Conservation (phyloP, 768 basidiomycete species). For the Mycena maculata region DNA sequence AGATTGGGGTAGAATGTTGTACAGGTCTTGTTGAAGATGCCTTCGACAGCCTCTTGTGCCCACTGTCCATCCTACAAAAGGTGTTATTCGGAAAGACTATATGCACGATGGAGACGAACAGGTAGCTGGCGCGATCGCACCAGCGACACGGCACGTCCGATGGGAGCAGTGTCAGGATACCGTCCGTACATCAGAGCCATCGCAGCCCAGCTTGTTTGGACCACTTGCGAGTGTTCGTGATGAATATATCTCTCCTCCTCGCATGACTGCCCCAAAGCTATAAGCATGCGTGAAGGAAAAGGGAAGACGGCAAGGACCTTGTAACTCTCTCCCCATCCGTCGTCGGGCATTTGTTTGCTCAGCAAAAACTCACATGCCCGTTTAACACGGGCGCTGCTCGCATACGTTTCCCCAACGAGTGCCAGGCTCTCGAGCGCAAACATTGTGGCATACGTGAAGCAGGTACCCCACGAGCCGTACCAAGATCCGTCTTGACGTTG, state of each 20-base stretch:
- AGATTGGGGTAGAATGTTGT: conserved; percentile 90
- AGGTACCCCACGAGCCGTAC: conserved; percentile 97
- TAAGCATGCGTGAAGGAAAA: not conserved
- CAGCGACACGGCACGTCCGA: conserved; percentile 79
- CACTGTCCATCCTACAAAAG: conserved; percentile 84
- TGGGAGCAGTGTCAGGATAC: conserved; percentile 84
- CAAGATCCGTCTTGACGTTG: conserved; percentile 91
- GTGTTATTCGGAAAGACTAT: not conserved
- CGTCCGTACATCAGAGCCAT: conserved; percentile 91
- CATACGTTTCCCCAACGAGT: conserved; percentile 89
- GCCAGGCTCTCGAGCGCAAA: conserved; percentile 93
- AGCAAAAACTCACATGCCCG: conserved; percentile 89
- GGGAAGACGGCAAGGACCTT: conserved; percentile 65
- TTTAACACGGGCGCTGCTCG: conserved; percentile 71
- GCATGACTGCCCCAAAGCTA: conserved; percentile 71
- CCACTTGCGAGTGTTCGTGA: conserved; percentile 85
- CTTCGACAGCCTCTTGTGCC: conserved; percentile 96
- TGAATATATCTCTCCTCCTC: conserved; percentile 81
- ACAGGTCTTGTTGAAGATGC: conserved; percentile 91
- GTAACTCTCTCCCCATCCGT: conserved; percentile 99
- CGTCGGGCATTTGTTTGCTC: conserved; percentile 85
- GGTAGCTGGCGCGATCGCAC: conserved; percentile 91
- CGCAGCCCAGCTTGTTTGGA: conserved; percentile 93
- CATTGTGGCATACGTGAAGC: conserved; percentile 97
- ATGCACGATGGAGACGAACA: conserved; percentile 54